Percentiles rank a stretch among this genome's conserved stretches.
phyloP scores from a whole-genome alignment of 2,329 filamentous ascomycete genomes.

The Gnomoniopsis smithogilvyi region DNA sequence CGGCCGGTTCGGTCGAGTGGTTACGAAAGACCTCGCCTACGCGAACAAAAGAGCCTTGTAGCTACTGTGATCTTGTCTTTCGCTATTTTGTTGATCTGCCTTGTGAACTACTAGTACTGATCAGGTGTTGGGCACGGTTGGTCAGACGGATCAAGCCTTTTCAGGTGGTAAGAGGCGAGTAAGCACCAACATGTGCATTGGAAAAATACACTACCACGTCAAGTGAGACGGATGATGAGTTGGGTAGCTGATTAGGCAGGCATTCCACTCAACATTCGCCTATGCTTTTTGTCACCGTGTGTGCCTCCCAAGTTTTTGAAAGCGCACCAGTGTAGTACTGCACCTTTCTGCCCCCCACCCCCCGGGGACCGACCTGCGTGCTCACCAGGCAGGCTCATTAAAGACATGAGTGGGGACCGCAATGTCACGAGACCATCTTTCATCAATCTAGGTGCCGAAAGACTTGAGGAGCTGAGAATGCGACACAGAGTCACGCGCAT shows the following conservation, averaged over 20 bases:
- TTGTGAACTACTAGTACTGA: background rate
- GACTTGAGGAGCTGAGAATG: background rate
- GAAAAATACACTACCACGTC: background rate
- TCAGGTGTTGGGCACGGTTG: background rate
- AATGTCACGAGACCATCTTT: too few species aligned
- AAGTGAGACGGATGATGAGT: background rate
- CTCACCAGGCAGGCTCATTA: too few species aligned
- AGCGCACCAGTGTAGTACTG: too few species aligned
- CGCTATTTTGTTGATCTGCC: background rate
- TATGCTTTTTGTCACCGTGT: background rate
- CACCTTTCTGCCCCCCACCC: too few species aligned
- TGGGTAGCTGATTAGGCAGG: background rate
- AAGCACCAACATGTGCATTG: background rate
- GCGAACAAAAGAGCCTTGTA: background rate
- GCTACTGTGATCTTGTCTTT: background rate
- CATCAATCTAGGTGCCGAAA: background rate
- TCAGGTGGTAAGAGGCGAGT: slow-evolving; percentile 9
- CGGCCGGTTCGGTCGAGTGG: background rate
- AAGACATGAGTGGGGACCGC: too few species aligned
- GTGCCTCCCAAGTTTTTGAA: background rate
- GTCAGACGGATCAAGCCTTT: background rate
- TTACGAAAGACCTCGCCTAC: slow-evolving; percentile 7
- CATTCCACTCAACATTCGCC: background rate
- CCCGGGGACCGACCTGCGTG: too few species aligned
- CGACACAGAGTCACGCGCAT: background rate